Conservation (phyloP, 768 basidiomycete species). For the Cyclocybe cylindracea region DNA sequence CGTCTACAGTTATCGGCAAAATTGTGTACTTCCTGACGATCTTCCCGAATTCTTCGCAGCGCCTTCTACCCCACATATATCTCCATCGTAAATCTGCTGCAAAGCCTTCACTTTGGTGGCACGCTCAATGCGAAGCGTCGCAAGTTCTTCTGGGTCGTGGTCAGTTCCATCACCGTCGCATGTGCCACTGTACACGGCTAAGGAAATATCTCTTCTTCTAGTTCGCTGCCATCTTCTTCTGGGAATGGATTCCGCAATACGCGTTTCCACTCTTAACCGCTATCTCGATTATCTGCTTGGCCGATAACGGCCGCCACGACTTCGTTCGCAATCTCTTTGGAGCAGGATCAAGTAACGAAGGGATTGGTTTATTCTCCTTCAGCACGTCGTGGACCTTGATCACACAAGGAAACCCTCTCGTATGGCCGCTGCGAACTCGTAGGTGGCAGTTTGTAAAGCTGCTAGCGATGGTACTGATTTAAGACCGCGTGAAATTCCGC, state of each 20-base stretch:
- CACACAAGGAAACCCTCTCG: constrained; percentile 52
- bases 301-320: constrained; percentile 44
- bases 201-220: constrained; percentile 25
- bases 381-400: constrained; percentile 67
- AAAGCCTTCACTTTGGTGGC: constrained; percentile 53
- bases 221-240: constrained; percentile 42
- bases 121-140: constrained; percentile 50
- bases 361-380: constrained; percentile 57
- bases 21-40: neutral
- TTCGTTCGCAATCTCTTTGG: constrained; percentile 65
- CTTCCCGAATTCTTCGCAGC: constrained; percentile 15
- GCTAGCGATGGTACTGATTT: neutral
- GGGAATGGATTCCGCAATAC: constrained; percentile 53
- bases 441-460: constrained; percentile 15
- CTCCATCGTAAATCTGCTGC: constrained; percentile 51
- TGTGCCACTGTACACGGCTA: neutral
- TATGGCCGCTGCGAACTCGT: constrained; percentile 59
- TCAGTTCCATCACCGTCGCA: constrained; percentile 20
- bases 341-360: constrained; percentile 64
- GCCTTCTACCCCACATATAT: constrained; percentile 56
- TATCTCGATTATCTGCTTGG: constrained; percentile 59
- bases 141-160: constrained; percentile 57
- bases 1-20: constrained; percentile 5
- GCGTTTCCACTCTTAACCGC: constrained; percentile 64
- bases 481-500: neutral